Evolutionary conservation across 2,329 filamentous ascomycete species (phyloP).

Genomic region (Lecanosticta acicola): DNA sequence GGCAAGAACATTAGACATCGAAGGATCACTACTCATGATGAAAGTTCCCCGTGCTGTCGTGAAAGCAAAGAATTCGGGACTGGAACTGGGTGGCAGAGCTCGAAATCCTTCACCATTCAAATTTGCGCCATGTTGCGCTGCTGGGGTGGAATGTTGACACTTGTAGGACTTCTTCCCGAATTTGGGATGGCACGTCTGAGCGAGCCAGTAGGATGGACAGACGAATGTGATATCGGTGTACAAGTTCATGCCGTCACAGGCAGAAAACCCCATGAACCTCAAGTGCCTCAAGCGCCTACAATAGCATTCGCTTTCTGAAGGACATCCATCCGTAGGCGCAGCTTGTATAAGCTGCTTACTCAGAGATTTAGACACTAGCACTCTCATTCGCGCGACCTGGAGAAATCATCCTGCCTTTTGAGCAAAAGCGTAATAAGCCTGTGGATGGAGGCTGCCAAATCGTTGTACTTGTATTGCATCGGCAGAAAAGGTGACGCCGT

Average conservation of each 20-base stretch:
- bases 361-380: constrained; percentile 32
- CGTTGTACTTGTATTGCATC: constrained; percentile 46
- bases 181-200: constrained; percentile 39
- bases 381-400: constrained; percentile 1
- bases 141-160: constrained; percentile 46
- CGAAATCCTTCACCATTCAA: constrained; percentile 33
- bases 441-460: constrained; percentile 40
- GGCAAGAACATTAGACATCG: constrained; percentile 18
- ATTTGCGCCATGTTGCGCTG: constrained; percentile 39
- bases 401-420: constrained; percentile 35
- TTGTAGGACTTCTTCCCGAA: constrained; percentile 35
- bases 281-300: constrained; percentile 32
- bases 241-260: constrained; percentile 46
- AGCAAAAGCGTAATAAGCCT: constrained; percentile 44
- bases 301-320: constrained; percentile 36
- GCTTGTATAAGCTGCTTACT: constrained; percentile 39
- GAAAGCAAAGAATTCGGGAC: constrained; percentile 30
- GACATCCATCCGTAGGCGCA: constrained; percentile 10
- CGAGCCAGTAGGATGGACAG: constrained; percentile 54
- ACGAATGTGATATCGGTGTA: constrained; percentile 49
- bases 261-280: constrained; percentile 38
- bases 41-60: constrained; percentile 45
- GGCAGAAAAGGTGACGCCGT: constrained; percentile 38
- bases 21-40: constrained; percentile 39
- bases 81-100: constrained; percentile 15